Evolutionary conservation across 2,329 filamentous ascomycete genomes (phyloP).

Genomic region (Zasmidium angulare): DNA sequence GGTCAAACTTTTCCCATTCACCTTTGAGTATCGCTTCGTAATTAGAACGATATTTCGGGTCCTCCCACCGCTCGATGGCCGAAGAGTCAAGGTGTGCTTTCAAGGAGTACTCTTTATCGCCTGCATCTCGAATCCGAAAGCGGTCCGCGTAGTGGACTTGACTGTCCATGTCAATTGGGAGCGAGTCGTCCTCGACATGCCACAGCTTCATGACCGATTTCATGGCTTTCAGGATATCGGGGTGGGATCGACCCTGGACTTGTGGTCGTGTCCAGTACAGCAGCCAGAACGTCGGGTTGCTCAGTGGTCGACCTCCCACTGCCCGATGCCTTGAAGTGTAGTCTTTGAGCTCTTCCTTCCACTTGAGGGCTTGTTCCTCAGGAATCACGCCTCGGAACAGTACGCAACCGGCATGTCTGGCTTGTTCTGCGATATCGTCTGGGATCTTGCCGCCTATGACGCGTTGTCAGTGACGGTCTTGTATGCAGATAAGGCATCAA

Average conservation of each 20-base stretch:
- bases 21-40: slow-evolving; percentile 8
- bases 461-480: neutral
- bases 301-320: slow-evolving; percentile 6
- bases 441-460: slow-evolving; percentile 6
- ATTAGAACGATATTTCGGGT: slow-evolving; percentile 11
- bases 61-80: slow-evolving; percentile 14
- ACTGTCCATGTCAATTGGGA: slow-evolving; percentile 11
- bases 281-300: slow-evolving; percentile 10
- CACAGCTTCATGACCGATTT: slow-evolving; percentile 10
- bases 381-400: slow-evolving; percentile 8
- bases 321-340: slow-evolving; percentile 4
- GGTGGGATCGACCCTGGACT: slow-evolving; percentile 10
- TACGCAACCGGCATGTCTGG: slow-evolving; percentile 5
- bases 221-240: slow-evolving; percentile 12
- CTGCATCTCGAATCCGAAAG: slow-evolving; percentile 12
- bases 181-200: slow-evolving; percentile 5
- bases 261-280: slow-evolving; percentile 15
- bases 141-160: slow-evolving; percentile 11
- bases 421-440: neutral
- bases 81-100: slow-evolving; percentile 14
- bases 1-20: slow-evolving; percentile 13
- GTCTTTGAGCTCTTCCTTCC: slow-evolving; percentile 11
- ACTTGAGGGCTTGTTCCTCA: slow-evolving; percentile 7
- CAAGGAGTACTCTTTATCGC: slow-evolving; percentile 8
- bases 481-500: neutral